Percentiles rank a stretch among this genome's conserved stretches.
Evolutionary conservation across 352 stramenopile genomes (phyloP).

Genomic region (Thalassiosira livingstoniorum): DNA sequence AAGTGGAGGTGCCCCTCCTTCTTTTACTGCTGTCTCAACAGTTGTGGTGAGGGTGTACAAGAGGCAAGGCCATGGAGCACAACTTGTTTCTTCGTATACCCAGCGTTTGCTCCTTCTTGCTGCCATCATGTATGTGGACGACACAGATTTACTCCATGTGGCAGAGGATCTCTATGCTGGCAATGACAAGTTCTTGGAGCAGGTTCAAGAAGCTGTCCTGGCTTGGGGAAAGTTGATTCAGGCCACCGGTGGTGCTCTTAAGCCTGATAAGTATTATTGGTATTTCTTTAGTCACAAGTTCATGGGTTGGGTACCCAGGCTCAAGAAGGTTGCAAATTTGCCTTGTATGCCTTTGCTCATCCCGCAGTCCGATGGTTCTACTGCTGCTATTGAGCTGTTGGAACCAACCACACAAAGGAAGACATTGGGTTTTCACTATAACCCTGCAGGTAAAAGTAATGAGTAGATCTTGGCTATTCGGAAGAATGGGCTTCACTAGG

Average conservation of each 20-base stretch:
- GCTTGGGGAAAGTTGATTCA: conserved; percentile 23
- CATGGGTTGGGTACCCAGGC: background rate
- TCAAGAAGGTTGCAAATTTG: background rate
- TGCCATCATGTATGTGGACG: too few species aligned
- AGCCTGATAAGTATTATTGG: conserved; percentile 36
- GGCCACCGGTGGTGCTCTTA: conserved; percentile 14
- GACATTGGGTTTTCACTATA: conserved; percentile 14
- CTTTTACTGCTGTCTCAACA: conserved; percentile 4
- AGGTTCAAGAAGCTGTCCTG: conserved; percentile 7
- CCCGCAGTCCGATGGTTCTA: conserved; percentile 4
- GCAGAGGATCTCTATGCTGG: background rate
- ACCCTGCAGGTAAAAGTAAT: background rate
- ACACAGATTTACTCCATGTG: conserved; percentile 23
- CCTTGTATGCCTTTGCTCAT: conserved; percentile 10
- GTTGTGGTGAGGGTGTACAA: conserved; percentile 36
- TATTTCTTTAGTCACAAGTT: conserved; percentile 41
- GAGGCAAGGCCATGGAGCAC: conserved; percentile 15
- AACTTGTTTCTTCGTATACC: background rate
- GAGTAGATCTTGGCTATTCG: background rate
- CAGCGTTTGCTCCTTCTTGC: conserved; percentile 8
- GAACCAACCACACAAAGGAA: background rate
- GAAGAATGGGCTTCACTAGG: background rate
- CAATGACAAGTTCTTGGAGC: conserved; percentile 9
- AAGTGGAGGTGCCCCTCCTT: conserved; percentile 10
- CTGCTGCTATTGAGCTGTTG: conserved; percentile 8